Evolutionary conservation across 177 flowering plant genomes (phyloP).

Genomic region (Vitis hybrid): DNA sequence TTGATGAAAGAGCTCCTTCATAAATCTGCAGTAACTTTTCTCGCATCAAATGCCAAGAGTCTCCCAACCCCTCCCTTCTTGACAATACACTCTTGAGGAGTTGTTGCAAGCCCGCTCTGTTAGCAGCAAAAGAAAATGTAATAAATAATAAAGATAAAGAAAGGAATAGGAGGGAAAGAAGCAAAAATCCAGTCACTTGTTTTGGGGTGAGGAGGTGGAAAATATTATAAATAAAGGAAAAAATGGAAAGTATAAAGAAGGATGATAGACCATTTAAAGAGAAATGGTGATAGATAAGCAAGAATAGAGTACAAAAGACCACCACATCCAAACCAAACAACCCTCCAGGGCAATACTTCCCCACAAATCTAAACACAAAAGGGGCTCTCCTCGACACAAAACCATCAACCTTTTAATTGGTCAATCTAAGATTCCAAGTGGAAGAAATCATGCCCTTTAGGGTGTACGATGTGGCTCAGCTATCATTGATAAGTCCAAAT

Average conservation of each 20-base stretch:
- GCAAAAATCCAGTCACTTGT: neutral
- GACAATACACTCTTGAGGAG: slow-evolving; percentile 56
- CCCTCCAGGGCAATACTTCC: too few species aligned
- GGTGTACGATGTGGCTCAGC: too few species aligned
- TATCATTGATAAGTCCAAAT: too few species aligned
- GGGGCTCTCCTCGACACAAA: too few species aligned
- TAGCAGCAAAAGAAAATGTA: slow-evolving; percentile 19
- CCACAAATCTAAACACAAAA: too few species aligned
- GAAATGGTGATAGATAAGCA: too few species aligned
- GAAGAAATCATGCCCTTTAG: too few species aligned
- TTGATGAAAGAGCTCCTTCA: slow-evolving; percentile 77
- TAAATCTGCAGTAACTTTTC: slow-evolving; percentile 57
- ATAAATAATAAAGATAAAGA: slow-evolving; percentile 3
- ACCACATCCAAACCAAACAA: too few species aligned
- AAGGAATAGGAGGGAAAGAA: neutral
- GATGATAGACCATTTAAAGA: neutral
- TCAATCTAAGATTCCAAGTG: too few species aligned
- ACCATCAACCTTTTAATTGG: too few species aligned
- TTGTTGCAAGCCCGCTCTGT: slow-evolving; percentile 62
- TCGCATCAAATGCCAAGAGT: slow-evolving; percentile 44
- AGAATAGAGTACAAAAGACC: too few species aligned
- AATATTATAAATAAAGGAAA: neutral
- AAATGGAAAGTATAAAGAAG: neutral
- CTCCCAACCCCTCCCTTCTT: slow-evolving; percentile 52
- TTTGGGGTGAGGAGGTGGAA: too few species aligned